Percentiles rank a stretch among this genome's conserved stretches.
These are phyloP conservation scores for Zymoseptoria pseudotritici DNA, from an alignment of 2,329 filamentous ascomycete species.

Conservation along the genomic window DNA sequence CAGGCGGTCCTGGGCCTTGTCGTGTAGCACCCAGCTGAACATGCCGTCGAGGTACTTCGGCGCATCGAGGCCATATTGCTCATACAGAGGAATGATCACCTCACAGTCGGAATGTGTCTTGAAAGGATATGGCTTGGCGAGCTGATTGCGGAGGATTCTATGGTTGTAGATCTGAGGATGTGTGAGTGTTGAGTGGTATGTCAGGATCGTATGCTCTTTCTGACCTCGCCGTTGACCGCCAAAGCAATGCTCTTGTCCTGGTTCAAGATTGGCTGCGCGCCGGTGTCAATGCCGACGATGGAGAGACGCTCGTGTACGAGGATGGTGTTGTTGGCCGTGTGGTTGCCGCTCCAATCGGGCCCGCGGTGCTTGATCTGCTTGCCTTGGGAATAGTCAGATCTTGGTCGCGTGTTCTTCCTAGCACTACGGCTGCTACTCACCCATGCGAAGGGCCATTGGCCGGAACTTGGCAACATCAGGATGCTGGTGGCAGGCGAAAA, in stretches of 20 bases:
- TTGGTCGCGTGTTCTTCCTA: too few relatives aligned
- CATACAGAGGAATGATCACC: slow-evolving; percentile 95
- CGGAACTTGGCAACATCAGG: slow-evolving; percentile 96
- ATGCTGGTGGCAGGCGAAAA: slow-evolving; percentile 90
- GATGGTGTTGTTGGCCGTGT: slow-evolving; percentile 86
- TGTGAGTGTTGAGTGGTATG: neutral
- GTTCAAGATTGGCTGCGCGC: slow-evolving; percentile 91
- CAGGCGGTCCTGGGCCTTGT: slow-evolving; percentile 86
- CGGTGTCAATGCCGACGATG: slow-evolving; percentile 95
- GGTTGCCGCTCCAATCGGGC: slow-evolving; percentile 92
- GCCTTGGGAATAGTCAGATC: slow-evolving; percentile 29
- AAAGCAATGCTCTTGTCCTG: slow-evolving; percentile 80
- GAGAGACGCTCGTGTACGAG: slow-evolving; percentile 95
- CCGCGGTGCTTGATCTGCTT: slow-evolving; percentile 96
- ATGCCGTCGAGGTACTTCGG: slow-evolving; percentile 95
- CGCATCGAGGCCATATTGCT: slow-evolving; percentile 84
- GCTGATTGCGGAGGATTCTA: slow-evolving; percentile 78
- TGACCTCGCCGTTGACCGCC: slow-evolving; percentile 98
- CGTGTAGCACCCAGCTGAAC: slow-evolving; percentile 98
- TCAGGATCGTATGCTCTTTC: neutral
- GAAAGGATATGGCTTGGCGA: slow-evolving; percentile 84
- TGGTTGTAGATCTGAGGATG: slow-evolving; percentile 68
- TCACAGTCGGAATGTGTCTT: slow-evolving; percentile 99
- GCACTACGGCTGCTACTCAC: neutral
- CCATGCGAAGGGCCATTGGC: slow-evolving; percentile 83